phyloP scores from a whole-genome alignment of 805 yeast genomes.

The Priceomyces fermenticarens region DNA sequence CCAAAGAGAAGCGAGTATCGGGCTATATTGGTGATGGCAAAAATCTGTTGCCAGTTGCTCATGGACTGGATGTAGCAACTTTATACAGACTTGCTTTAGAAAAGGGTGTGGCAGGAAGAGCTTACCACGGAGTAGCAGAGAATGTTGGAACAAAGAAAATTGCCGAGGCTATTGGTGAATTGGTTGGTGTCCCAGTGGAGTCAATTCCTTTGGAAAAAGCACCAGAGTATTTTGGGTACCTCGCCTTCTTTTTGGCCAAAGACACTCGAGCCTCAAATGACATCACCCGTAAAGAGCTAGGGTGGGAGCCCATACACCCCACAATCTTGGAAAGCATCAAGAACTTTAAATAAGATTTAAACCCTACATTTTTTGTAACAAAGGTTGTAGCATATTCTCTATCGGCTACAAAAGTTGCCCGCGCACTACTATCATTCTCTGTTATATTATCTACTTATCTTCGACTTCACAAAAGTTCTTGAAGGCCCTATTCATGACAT shows the following conservation, averaged over 20 bases:
- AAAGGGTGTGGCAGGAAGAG: slow-evolving; percentile 7
- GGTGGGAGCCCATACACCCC: no score
- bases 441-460: no score
- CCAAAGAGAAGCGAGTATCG: slow-evolving; percentile 28
- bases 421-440: no score
- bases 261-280: no score
- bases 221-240: slow-evolving; percentile 3
- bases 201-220: slow-evolving; percentile 13
- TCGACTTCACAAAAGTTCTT: no score
- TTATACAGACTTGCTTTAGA: slow-evolving; percentile 14
- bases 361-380: no score
- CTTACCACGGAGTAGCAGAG: slow-evolving; percentile 14
- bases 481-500: no score
- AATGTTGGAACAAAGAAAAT: slow-evolving; percentile 18
- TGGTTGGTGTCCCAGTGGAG: slow-evolving; percentile 10
- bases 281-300: no score
- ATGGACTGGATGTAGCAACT: slow-evolving; percentile 28
- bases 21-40: slow-evolving; percentile 34
- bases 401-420: no score
- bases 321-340: no score
- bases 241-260: slow-evolving; percentile 9
- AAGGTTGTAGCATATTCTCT: no score
- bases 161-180: slow-evolving; percentile 21
- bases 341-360: no score
- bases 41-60: slow-evolving; percentile 28